phyloP scores from a whole-genome alignment of 2,329 filamentous ascomycete species.

The Xylariaceae sp. region DNA sequence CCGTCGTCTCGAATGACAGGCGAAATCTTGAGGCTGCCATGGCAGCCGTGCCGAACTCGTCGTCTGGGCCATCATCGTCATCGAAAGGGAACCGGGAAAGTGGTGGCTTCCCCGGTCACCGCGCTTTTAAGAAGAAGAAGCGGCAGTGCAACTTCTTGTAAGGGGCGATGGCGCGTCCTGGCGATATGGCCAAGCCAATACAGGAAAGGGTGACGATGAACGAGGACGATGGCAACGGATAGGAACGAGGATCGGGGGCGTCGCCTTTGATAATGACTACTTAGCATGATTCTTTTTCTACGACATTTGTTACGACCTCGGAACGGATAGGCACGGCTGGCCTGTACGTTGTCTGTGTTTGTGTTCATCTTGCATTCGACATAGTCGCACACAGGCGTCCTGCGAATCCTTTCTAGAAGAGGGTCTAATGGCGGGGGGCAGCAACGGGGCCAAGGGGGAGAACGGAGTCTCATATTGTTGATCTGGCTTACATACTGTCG shows the following conservation, averaged over 20 bases:
- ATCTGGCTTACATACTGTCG: conserved; percentile 5
- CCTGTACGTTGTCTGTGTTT: conserved; percentile 9
- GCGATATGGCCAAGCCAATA: background rate
- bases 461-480: conserved; percentile 6
- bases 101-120: conserved; percentile 38
- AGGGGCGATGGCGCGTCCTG: conserved; percentile 8
- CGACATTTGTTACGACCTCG: conserved; percentile 7
- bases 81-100: conserved; percentile 25
- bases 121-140: conserved; percentile 70
- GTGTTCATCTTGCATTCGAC: conserved; percentile 16
- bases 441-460: conserved; percentile 1
- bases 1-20: conserved; percentile 76
- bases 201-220: background rate
- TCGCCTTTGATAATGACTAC: conserved; percentile 18
- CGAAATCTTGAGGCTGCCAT: conserved; percentile 55
- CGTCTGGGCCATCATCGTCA: conserved; percentile 1
- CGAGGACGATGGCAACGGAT: background rate
- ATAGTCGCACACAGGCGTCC: conserved; percentile 15
- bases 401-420: conserved; percentile 7
- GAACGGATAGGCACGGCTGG: too few species aligned
- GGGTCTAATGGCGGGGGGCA: conserved; percentile 4
- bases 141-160: conserved; percentile 77
- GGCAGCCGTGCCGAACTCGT: conserved; percentile 30
- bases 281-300: conserved; percentile 20
- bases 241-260: background rate